phyloP scores from a whole-genome alignment of 371 early-diverging fungal species.

The Rhizopus sp. region DNA sequence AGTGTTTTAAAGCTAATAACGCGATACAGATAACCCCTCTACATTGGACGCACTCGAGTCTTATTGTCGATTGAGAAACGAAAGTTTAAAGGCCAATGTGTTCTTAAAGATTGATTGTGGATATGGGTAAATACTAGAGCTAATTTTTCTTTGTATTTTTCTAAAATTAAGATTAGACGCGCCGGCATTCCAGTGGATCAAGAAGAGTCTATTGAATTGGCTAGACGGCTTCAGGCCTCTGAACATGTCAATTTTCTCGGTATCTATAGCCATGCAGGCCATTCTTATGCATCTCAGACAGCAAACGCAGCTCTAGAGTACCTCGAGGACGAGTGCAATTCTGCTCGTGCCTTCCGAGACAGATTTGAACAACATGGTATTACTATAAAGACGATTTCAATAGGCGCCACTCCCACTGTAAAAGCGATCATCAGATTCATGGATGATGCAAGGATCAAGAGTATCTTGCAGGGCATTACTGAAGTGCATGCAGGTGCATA shows the following conservation, averaged over 20 bases:
- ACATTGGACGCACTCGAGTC: constrained; percentile 43
- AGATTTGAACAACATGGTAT: constrained; percentile 25
- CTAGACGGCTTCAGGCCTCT: constrained; percentile 34
- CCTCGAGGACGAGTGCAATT: constrained; percentile 36
- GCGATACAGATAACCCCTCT: constrained; percentile 26
- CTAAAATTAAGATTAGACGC: constrained; percentile 26
- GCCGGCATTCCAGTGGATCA: constrained; percentile 41
- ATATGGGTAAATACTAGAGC: constrained; percentile 30
- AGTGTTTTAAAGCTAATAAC: neutral
- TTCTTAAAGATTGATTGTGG: constrained; percentile 48
- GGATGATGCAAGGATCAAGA: constrained; percentile 12
- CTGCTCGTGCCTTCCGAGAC: constrained; percentile 33
- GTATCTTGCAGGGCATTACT: constrained; percentile 32
- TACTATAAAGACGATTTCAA: constrained; percentile 26
- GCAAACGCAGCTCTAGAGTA: constrained; percentile 27
- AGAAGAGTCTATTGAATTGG: constrained; percentile 26
- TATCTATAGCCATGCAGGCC: constrained; percentile 48
- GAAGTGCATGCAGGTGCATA: constrained; percentile 51
- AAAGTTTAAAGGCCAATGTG: constrained; percentile 20
- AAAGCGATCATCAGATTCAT: constrained; percentile 22
- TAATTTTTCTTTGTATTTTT: neutral
- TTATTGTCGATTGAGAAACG: constrained; percentile 13
- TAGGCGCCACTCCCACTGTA: constrained; percentile 51
- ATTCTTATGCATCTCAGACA: constrained; percentile 39
- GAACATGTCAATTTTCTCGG: constrained; percentile 28